Evolutionary conservation across 495 filamentous ascomycete species (phyloP), one percentile per base, ranked within the genome.

Genomic region (Aspergillus incahuasiensis): DNA sequence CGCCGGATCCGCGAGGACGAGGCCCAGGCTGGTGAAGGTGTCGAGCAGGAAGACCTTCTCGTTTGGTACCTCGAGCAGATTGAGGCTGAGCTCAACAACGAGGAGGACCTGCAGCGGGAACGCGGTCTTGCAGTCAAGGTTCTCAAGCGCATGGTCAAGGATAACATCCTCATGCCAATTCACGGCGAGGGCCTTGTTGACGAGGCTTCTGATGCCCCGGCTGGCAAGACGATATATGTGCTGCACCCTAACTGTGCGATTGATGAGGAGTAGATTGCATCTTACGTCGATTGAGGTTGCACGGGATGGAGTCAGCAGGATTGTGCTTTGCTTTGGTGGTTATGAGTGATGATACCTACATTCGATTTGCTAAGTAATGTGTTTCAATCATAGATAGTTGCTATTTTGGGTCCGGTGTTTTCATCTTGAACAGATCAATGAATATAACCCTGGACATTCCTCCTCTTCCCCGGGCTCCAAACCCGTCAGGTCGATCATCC

Each of bases 21-120:
- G 59, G 63, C 75, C 25, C 78, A 79, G 1, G 77, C 75, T 2
- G 91, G 90, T n/a, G 87, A 95, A 59, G 94, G 94, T 40, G 85
- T 97, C 8, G 91, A 95, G 61, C 85, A 91, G 55, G 87, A 96
- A 41, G 88, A 89, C 25, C 77, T 99, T 6, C 70, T 92, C 4
- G 66, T 90, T 41, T 97, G 92, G 92, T 99, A 97, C 68, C 72
- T 99, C 51, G 95, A 97, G 74, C 87, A 95, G 72, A 88, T 89
- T 63, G 94, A 97, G 67, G 80, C 83, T 22, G 89, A 96, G 72
- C 70, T 99, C 50, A 76, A 85, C 38, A 84, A 73, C 15, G 82
- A 92, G 68, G 90, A 95, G 53, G 92, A 94, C 51, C 72, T 95
- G 54, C 75, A 88, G 63, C 73, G 70, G 13, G 94, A 99, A 79